A percentile compares a stretch with the other conserved stretches of the same genome.
These are phyloP conservation scores for Herpotrichia juniperi DNA, from an alignment of 2,329 filamentous ascomycete species.

Conservation along the genomic window DNA sequence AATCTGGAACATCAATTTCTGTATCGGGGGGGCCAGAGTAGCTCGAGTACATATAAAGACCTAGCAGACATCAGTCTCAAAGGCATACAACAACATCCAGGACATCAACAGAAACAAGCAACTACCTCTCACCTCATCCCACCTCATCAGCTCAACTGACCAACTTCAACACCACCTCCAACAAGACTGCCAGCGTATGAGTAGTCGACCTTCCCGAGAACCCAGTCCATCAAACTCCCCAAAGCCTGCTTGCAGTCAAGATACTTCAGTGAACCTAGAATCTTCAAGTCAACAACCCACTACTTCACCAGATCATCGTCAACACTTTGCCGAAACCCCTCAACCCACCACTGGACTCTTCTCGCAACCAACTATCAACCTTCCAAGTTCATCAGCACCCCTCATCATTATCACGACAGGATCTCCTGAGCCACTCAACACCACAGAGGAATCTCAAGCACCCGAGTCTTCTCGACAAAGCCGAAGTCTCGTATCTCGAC, in stretches of 20 bases:
- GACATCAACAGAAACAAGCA: constrained; percentile 12
- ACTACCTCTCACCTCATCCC: neutral
- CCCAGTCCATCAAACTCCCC: constrained; percentile 31
- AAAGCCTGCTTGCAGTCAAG: constrained; percentile 13
- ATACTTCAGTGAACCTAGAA: constrained; percentile 14
- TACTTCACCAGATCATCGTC: constrained; percentile 8
- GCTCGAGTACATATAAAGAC: constrained; percentile 31
- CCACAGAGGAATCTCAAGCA: constrained; percentile 9
- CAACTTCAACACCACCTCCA: neutral
- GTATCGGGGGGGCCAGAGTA: constrained; percentile 17
- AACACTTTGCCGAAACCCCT: constrained; percentile 23
- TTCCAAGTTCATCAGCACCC: constrained; percentile 10
- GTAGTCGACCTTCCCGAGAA: constrained; percentile 21
- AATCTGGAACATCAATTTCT: constrained; percentile 13
- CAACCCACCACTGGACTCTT: constrained; percentile 27
- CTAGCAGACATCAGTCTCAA: constrained; percentile 14
- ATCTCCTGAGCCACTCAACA: constrained; percentile 9
- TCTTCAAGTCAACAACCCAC: constrained; percentile 11
- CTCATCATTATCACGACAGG: constrained; percentile 24
- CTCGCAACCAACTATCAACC: constrained; percentile 11
- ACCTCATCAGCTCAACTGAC: constrained; percentile 2
- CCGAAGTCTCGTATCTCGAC: constrained; percentile 15
- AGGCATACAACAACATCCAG: constrained; percentile 16
- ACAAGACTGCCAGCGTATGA: constrained; percentile 25
- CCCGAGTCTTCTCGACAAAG: constrained; percentile 16